These are phyloP conservation scores for Terana coerulea DNA, from an alignment of 768 basidiomycete genomes.

Conservation along the genomic window DNA sequence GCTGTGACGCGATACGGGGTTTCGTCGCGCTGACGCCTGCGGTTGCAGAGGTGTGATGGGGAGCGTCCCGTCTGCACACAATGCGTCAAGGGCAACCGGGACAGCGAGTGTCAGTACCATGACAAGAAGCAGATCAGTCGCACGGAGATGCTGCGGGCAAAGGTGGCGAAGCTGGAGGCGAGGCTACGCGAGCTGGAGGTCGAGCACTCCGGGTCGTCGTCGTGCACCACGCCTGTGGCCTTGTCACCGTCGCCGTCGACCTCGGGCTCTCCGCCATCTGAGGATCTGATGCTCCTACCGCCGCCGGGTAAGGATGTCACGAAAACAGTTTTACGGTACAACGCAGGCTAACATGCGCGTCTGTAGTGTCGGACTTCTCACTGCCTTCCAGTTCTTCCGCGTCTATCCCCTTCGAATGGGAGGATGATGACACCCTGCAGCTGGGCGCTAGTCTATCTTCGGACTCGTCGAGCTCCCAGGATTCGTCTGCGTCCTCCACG, in stretches of 20 bases:
- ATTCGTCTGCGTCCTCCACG: constrained; percentile 2
- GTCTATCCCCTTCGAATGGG: constrained; percentile 4
- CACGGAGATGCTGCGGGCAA: constrained; percentile 55
- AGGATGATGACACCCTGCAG: neutral
- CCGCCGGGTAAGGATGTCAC: constrained; percentile 7
- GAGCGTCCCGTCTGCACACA: constrained; percentile 51
- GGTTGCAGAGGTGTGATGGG: constrained; percentile 58
- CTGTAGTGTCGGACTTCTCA: neutral
- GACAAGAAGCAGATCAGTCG: constrained; percentile 57
- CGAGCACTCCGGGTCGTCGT: constrained; percentile 24
- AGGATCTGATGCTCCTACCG: constrained; percentile 2
- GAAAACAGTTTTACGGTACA: neutral
- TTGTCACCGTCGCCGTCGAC: constrained; percentile 5
- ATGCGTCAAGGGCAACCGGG: constrained; percentile 51
- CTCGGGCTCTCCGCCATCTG: constrained; percentile 1
- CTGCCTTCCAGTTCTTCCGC: constrained; percentile 7
- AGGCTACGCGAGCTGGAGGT: constrained; percentile 52
- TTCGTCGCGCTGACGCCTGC: neutral
- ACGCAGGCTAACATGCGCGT: neutral
- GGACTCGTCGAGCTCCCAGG: neutral
- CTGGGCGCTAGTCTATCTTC: constrained; percentile 5
- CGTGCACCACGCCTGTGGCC: constrained; percentile 19
- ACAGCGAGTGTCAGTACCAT: constrained; percentile 52
- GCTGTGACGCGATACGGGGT: constrained; percentile 6
- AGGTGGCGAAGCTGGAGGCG: constrained; percentile 48